Conservation (phyloP, 2,329 filamentous ascomycete species). For the Xylariaceae sp. region DNA sequence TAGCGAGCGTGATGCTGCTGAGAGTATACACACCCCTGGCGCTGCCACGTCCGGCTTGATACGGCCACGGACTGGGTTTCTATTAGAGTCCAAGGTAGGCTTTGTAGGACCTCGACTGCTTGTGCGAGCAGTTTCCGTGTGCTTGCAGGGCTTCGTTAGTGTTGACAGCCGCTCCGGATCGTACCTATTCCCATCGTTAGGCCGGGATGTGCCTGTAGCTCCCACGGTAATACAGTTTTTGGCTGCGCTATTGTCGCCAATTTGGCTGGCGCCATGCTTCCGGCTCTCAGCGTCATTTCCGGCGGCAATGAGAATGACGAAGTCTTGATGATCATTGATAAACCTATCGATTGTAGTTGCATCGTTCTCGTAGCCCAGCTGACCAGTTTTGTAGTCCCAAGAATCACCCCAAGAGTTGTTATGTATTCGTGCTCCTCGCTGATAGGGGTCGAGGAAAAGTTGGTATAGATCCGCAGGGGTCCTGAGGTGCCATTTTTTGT, state of each 20-base stretch:
- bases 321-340: background rate
- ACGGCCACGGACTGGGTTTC: background rate
- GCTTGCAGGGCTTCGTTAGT: background rate
- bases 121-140: background rate
- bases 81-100: background rate
- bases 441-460: background rate
- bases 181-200: background rate
- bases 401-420: background rate
- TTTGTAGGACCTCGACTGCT: constrained; percentile 1
- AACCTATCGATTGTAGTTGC: background rate
- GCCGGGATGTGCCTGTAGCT: background rate
- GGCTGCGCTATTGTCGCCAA: background rate
- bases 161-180: background rate
- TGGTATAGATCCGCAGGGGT: background rate
- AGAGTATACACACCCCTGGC: background rate
- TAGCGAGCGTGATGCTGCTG: background rate
- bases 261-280: background rate
- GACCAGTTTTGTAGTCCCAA: background rate
- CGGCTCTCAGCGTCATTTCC: background rate
- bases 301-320: constrained; percentile 1
- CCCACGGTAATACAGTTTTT: constrained; percentile 3
- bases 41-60: background rate
- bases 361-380: background rate
- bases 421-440: background rate
- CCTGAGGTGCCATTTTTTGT: background rate